These are phyloP conservation scores for Trichoderma sp. DNA, from an alignment of 2,329 filamentous ascomycete genomes.

Conservation along the genomic window DNA sequence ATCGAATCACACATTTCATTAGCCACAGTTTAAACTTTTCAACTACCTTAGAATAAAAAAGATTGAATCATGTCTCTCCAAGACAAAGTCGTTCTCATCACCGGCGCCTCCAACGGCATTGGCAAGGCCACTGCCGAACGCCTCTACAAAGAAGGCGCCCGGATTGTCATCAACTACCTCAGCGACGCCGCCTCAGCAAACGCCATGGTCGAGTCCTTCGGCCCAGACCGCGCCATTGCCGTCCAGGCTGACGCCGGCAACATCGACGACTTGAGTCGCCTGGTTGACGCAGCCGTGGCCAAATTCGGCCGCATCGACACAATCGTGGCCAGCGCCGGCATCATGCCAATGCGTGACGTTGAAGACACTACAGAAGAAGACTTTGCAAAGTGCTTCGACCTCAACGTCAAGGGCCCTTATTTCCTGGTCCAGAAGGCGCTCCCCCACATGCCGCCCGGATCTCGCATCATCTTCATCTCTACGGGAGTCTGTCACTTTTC, in stretches of 20 bases:
- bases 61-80: constrained; percentile 30
- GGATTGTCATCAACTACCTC: constrained; percentile 57
- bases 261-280: constrained; percentile 43
- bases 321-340: constrained; percentile 54
- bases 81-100: constrained; percentile 48
- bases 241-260: constrained; percentile 55
- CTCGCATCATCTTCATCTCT: constrained; percentile 52
- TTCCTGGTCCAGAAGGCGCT: constrained; percentile 53
- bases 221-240: constrained; percentile 46
- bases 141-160: constrained; percentile 54
- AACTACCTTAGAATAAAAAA: not conserved
- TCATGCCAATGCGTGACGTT: constrained; percentile 49
- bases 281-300: constrained; percentile 48
- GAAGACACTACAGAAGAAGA: constrained; percentile 47
- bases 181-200: constrained; percentile 45
- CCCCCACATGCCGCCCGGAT: constrained; percentile 48
- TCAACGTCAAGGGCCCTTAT: constrained; percentile 58
- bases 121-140: constrained; percentile 56
- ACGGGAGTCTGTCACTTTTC: constrained; percentile 39
- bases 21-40: not conserved
- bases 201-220: constrained; percentile 47
- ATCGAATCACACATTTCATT: not conserved
- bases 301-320: constrained; percentile 58
- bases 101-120: constrained; percentile 57
- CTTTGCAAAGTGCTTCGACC: constrained; percentile 47